A percentile compares a stretch with the other conserved stretches of the same genome.
phyloP scores from a whole-genome alignment of 2,329 filamentous ascomycete species.

The Sclerotinia subarctica region DNA sequence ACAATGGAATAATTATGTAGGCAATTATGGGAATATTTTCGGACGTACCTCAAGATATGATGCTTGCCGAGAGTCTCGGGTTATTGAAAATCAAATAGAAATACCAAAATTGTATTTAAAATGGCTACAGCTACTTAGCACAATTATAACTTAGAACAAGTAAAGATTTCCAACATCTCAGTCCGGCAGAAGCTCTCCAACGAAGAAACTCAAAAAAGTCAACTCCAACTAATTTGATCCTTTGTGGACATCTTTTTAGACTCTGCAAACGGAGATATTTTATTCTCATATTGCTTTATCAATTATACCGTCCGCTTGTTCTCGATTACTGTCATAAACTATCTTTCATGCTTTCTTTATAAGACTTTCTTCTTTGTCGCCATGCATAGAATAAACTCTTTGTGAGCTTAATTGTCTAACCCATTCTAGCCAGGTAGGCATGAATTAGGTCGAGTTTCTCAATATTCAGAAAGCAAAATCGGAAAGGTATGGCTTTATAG shows the following conservation, averaged over 20 bases:
- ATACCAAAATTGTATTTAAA: not conserved
- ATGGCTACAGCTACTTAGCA: not conserved
- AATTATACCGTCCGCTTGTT: not conserved
- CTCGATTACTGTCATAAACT: not conserved
- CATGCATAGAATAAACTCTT: not conserved
- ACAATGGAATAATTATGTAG: conserved; percentile 2
- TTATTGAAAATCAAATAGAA: not conserved
- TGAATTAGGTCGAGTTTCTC: not conserved
- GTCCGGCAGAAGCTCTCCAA: not conserved
- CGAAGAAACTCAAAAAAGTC: not conserved
- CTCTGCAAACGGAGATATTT: conserved; percentile 7
- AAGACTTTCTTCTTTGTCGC: not conserved
- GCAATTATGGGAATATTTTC: not conserved
- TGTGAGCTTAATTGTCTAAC: not conserved
- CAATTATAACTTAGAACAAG: not conserved
- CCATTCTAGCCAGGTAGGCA: not conserved
- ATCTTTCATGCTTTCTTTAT: not conserved
- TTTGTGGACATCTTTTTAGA: not conserved
- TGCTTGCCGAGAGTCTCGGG: not conserved
- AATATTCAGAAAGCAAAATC: not conserved
- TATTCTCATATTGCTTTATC: not conserved
- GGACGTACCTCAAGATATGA: not conserved
- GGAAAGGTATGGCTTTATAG: not conserved
- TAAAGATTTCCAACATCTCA: not conserved
- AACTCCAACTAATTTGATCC: not conserved